Percentiles rank a stretch among this genome's conserved stretches.
Conservation (phyloP, 768 basidiomycete species). For the Fistulinella prunicolor region DNA sequence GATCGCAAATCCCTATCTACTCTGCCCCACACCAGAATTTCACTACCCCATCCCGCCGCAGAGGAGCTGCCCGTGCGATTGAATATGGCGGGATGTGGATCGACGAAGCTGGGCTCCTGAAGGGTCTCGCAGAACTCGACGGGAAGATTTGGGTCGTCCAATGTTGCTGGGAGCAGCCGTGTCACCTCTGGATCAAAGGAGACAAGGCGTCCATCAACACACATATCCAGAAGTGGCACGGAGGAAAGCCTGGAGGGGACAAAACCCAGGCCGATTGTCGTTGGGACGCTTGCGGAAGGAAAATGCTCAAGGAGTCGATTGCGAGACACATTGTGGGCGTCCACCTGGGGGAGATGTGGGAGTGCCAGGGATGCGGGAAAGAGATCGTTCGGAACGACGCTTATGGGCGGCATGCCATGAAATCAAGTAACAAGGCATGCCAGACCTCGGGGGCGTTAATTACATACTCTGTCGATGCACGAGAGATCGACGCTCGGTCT, state of each 20-base stretch:
- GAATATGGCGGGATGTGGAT: slow-evolving; percentile 7
- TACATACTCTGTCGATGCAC: slow-evolving; percentile 5
- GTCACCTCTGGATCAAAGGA: slow-evolving; percentile 15
- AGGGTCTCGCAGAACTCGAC: background rate
- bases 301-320: slow-evolving; percentile 25
- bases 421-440: slow-evolving; percentile 2
- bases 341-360: slow-evolving; percentile 18
- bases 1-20: no score
- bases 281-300: slow-evolving; percentile 14
- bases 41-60: background rate
- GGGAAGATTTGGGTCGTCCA: slow-evolving; percentile 5
- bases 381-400: slow-evolving; percentile 8
- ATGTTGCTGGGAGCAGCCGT: slow-evolving; percentile 16
- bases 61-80: slow-evolving; percentile 1
- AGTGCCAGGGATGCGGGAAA: slow-evolving; percentile 15
- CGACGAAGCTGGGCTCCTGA: slow-evolving; percentile 12
- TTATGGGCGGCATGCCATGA: slow-evolving; percentile 3
- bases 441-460: slow-evolving; percentile 5
- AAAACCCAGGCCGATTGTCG: slow-evolving; percentile 7
- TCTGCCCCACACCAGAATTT: background rate
- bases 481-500: background rate
- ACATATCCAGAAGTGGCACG: slow-evolving; percentile 22
- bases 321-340: slow-evolving; percentile 13
- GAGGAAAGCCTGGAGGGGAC: slow-evolving; percentile 7
- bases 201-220: slow-evolving; percentile 12